These are phyloP conservation scores for Aureobasidium sp. DNA, from an alignment of 2,329 filamentous ascomycete species.

Conservation along the genomic window DNA sequence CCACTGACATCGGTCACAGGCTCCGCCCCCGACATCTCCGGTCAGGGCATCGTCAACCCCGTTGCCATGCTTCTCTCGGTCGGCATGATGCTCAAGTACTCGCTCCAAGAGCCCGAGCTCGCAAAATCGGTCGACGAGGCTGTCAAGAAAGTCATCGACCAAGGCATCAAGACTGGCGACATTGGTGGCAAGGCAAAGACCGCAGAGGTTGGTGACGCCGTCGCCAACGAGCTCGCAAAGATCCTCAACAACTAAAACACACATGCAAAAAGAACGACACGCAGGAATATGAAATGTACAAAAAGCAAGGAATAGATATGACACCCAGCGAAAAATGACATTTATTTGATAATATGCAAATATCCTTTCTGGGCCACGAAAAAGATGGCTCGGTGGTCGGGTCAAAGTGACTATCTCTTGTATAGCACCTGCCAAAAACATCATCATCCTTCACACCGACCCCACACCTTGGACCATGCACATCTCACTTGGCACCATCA, in stretches of 20 bases:
- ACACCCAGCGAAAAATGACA: constrained; percentile 1
- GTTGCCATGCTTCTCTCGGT: constrained; percentile 86
- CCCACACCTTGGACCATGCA: not conserved
- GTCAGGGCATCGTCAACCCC: constrained; percentile 85
- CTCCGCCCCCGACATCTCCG: constrained; percentile 87
- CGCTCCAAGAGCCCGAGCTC: constrained; percentile 69
- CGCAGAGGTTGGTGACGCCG: constrained; percentile 71
- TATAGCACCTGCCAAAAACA: not conserved
- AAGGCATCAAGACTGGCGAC: constrained; percentile 71
- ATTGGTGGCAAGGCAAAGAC: constrained; percentile 74
- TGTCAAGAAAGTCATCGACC: constrained; percentile 72
- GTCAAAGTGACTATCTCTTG: not conserved
- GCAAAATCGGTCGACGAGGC: constrained; percentile 74
- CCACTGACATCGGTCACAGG: constrained; percentile 40
- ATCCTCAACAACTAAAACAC: constrained; percentile 45
- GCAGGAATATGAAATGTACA: not conserved
- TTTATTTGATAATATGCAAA: not conserved
- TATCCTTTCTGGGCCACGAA: not conserved
- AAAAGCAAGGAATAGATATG: constrained; percentile 5
- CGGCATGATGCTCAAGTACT: constrained; percentile 95
- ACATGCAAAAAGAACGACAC: not conserved
- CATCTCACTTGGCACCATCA: constrained; percentile 1
- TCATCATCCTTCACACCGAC: not conserved
- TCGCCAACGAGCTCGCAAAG: constrained; percentile 66
- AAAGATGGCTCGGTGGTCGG: not conserved